Percentiles rank a stretch among this genome's conserved stretches.
These are phyloP conservation scores for Geotrichum histeridarum DNA, from an alignment of 1,139 yeast species.

Conservation along the genomic window DNA sequence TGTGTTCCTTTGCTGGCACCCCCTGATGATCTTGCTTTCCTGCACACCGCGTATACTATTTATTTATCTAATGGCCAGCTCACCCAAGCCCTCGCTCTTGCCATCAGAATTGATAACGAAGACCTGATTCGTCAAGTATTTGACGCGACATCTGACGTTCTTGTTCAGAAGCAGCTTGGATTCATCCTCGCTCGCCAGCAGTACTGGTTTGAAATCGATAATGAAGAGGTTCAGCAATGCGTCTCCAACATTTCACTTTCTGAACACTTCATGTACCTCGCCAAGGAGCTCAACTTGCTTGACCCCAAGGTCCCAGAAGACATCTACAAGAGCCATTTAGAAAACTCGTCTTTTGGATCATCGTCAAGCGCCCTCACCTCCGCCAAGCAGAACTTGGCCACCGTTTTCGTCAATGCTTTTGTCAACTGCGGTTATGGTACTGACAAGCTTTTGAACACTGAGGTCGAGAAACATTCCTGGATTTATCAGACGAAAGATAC, in stretches of 20 bases:
- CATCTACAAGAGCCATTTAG: constrained; percentile 85
- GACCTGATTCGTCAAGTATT: constrained; percentile 73
- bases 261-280: constrained; percentile 74
- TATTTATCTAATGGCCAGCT: constrained; percentile 74
- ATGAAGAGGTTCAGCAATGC: constrained; percentile 78
- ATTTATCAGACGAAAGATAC: constrained; percentile 87
- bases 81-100: constrained; percentile 85
- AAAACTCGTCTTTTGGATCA: constrained; percentile 57
- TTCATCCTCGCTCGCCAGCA: constrained; percentile 85
- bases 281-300: constrained; percentile 78
- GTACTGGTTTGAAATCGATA: constrained; percentile 65
- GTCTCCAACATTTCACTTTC: constrained; percentile 75
- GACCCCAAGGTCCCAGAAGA: constrained; percentile 95
- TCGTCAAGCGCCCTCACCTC: constrained; percentile 72
- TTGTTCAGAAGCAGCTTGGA: constrained; percentile 84
- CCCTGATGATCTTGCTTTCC: constrained; percentile 82
- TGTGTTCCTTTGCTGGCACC: constrained; percentile 95
- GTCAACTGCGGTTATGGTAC: constrained; percentile 85
- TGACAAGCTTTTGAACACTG: constrained; percentile 63
- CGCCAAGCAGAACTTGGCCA: constrained; percentile 94
- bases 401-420: constrained; percentile 87
- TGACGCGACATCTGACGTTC: constrained; percentile 62
- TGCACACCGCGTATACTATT: constrained; percentile 86
- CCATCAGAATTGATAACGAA: constrained; percentile 83
- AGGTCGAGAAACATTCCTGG: constrained; percentile 75